Evolutionary conservation across 2,329 filamentous ascomycete species (phyloP).

Genomic region (Penicillium rolfsii): DNA sequence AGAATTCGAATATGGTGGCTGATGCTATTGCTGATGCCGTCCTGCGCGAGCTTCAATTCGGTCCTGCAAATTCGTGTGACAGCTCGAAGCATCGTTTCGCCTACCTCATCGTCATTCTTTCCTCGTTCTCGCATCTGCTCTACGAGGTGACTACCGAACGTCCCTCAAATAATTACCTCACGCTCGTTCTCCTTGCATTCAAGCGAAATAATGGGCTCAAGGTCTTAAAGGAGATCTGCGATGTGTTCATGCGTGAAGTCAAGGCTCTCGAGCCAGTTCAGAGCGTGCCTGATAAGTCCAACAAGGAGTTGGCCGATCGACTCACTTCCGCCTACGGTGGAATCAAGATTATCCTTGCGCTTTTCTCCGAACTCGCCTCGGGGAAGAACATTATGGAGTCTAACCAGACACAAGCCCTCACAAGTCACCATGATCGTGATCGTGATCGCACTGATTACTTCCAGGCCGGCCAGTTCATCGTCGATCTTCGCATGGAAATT

Average conservation of each 20-base stretch:
- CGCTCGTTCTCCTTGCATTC: slow-evolving; percentile 83
- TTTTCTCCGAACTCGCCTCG: slow-evolving; percentile 76
- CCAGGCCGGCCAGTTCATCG: slow-evolving; percentile 73
- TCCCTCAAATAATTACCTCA: slow-evolving; percentile 58
- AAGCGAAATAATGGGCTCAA: slow-evolving; percentile 78
- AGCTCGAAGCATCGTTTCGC: slow-evolving; percentile 68
- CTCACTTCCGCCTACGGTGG: slow-evolving; percentile 60
- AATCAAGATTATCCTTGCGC: slow-evolving; percentile 80
- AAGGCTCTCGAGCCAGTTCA: slow-evolving; percentile 51
- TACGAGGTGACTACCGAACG: slow-evolving; percentile 64
- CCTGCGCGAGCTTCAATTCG: slow-evolving; percentile 66
- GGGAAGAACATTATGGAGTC: slow-evolving; percentile 82
- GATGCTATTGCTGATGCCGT: slow-evolving; percentile 73
- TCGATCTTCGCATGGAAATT: slow-evolving; percentile 81
- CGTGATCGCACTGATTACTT: slow-evolving; percentile 64
- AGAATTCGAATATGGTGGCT: slow-evolving; percentile 64
- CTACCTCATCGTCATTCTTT: slow-evolving; percentile 80
- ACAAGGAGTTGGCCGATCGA: slow-evolving; percentile 47
- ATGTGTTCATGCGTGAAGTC: slow-evolving; percentile 66
- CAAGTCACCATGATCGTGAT: slow-evolving; percentile 58
- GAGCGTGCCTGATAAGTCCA: slow-evolving; percentile 40
- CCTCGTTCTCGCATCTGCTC: slow-evolving; percentile 75
- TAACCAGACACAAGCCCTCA: slow-evolving; percentile 61
- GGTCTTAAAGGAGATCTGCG: slow-evolving; percentile 71
- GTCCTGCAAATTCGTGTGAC: slow-evolving; percentile 50